These are phyloP conservation scores for Epichloe gansuensis DNA, from an alignment of 2,329 filamentous ascomycete species.

Conservation along the genomic window DNA sequence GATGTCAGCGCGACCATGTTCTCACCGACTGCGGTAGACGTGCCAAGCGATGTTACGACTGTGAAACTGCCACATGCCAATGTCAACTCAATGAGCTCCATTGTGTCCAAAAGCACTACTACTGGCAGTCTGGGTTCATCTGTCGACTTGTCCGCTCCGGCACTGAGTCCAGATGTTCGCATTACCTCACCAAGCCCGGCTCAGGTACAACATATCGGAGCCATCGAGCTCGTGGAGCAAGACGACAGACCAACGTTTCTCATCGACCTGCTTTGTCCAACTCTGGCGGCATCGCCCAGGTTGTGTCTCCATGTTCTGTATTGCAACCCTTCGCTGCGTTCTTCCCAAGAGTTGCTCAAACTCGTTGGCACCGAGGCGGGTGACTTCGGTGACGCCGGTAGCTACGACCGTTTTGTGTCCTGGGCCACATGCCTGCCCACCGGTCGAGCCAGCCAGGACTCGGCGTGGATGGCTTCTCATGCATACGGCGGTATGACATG, in stretches of 20 bases:
- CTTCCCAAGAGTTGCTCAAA: constrained; percentile 42
- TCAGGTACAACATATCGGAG: constrained; percentile 49
- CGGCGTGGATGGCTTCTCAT: constrained; percentile 38
- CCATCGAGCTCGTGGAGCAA: constrained; percentile 62
- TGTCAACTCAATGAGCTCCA: constrained; percentile 34
- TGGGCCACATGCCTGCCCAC: constrained; percentile 52
- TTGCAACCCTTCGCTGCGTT: constrained; percentile 54
- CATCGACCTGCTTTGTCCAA: constrained; percentile 50
- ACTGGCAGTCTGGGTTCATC: constrained; percentile 41
- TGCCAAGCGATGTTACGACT: constrained; percentile 35
- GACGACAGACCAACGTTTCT: constrained; percentile 69
- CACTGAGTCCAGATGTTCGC: constrained; percentile 39
- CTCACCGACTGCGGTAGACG: constrained; percentile 31
- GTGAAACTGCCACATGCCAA: constrained; percentile 43
- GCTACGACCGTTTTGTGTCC: constrained; percentile 52
- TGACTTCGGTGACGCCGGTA: constrained; percentile 28
- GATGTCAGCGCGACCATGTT: constrained; percentile 36
- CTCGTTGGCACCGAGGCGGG: constrained; percentile 40
- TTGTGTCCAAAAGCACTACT: constrained; percentile 37
- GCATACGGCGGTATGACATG: constrained; percentile 54
- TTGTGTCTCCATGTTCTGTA: constrained; percentile 50
- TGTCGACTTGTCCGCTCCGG: constrained; percentile 38
- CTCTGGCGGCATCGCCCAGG: constrained; percentile 37
- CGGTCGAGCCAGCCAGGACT: constrained; percentile 39
- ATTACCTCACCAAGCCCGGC: constrained; percentile 32